Base-by-base conservation (phyloP, 1,284 basidiomycete genomes). In the Blastosporella zonata region DNA sequence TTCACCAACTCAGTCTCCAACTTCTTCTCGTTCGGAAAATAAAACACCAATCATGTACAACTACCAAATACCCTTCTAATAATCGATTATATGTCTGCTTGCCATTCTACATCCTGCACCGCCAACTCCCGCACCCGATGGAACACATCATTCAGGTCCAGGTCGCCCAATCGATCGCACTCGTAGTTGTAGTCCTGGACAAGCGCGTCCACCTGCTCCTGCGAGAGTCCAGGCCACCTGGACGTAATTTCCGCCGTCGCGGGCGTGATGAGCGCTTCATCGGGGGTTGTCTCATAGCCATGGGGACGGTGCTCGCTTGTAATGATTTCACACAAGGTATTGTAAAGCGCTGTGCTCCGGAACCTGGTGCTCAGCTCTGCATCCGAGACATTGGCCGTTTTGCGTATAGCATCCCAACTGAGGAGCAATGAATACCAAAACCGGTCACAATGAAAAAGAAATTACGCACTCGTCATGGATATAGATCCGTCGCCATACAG, bases 401-500 rank as follows among this genome's bases (percentile, higher is more conserved):
- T 77, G 31, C 79, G 77, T 45, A 93, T 81, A 8, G 66, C 63
- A 43, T 80, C 69, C 90, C 90, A 93, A 61, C 90, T 93, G 58
- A 41, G 54, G 20, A 50, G 36, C 55, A 36, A 4, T 2, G 6
- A 39, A 28, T 20, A 20, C 15, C 13, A 13, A 43, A 35, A 6
- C 18, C 44, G 13, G 34, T 31, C n/a, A 21, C 17, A 33, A 38
- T n/a, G n/a, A 43, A 20, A 39, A 10, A 43, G 6, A 42, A 33
- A 56, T 22, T 1, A 53, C 61, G 21, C 63, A 95, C 91, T 97
- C 84, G 63, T 97, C 93, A 46, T 90, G 82, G 36, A 90, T 75
- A 61, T 91, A 95, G 39, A 95, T 80, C 23, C 95, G 75, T 31
- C 93, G 77, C 95, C 94, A 97, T 15, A 91, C 76, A 25, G 79